Percentiles rank a stretch among this genome's conserved stretches.
These are phyloP conservation scores for Thymus quinquecostatus DNA, from an alignment of 257 asterid species.

Conservation along the genomic window DNA sequence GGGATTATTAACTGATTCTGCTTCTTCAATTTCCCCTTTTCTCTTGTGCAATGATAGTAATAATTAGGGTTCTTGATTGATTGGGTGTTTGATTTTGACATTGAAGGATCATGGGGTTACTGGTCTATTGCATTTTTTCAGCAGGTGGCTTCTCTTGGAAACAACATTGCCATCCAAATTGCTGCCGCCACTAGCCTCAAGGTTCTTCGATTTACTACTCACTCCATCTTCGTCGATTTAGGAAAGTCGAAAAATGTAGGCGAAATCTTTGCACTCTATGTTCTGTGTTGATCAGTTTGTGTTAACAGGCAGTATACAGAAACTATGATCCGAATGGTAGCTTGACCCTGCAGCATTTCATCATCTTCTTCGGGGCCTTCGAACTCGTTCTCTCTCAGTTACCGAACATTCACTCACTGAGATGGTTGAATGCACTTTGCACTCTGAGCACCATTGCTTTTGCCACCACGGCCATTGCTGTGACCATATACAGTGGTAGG, in stretches of 20 bases:
- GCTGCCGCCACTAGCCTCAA: slow-evolving; percentile 72
- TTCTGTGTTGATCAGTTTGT: neutral
- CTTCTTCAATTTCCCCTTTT: neutral
- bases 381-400: slow-evolving; percentile 62
- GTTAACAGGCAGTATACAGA: slow-evolving; percentile 51
- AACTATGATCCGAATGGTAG: slow-evolving; percentile 48
- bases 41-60: neutral
- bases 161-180: slow-evolving; percentile 65
- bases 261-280: neutral
- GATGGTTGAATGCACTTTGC: slow-evolving; percentile 64
- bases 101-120: slow-evolving; percentile 72
- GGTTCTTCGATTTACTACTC: slow-evolving; percentile 32
- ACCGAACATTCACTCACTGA: slow-evolving; percentile 62
- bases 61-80: neutral
- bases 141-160: slow-evolving; percentile 72
- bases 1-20: neutral
- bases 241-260: neutral
- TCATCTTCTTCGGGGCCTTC: slow-evolving; percentile 52
- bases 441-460: slow-evolving; percentile 62
- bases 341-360: slow-evolving; percentile 64
- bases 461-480: slow-evolving; percentile 58
- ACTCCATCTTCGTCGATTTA: neutral
- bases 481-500: slow-evolving; percentile 52
- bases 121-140: slow-evolving; percentile 71
- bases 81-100: slow-evolving; percentile 24